These are phyloP conservation scores for Stachybotrys echinatus DNA, from an alignment of 2,329 filamentous ascomycete species.

Conservation along the genomic window DNA sequence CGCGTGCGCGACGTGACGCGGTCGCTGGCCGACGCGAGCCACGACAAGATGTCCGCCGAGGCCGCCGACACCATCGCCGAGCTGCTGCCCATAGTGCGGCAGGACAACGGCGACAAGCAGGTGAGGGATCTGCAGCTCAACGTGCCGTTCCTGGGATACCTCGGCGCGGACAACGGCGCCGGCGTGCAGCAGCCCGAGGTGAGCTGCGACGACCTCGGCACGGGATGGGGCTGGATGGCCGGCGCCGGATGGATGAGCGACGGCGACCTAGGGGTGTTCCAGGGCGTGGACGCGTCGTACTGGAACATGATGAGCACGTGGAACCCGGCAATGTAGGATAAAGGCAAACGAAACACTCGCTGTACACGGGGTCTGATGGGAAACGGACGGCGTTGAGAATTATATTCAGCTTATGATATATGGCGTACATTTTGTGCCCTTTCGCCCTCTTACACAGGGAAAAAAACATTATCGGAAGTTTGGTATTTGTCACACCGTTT, in stretches of 20 bases:
- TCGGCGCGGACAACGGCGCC: conserved; percentile 9
- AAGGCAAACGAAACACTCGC: neutral
- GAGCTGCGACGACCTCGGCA: conserved; percentile 4
- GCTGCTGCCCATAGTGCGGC: conserved; percentile 32
- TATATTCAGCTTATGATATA: no score
- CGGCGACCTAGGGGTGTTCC: conserved; percentile 14
- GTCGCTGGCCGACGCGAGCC: conserved; percentile 29
- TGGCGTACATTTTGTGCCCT: no score
- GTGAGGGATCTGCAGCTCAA: conserved; percentile 28
- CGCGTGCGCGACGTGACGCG: conserved; percentile 30
- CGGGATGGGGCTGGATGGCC: neutral
- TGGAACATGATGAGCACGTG: conserved; percentile 24
- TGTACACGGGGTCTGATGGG: neutral
- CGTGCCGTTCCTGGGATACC: conserved; percentile 36
- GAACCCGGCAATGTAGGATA: neutral
- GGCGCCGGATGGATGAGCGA: conserved; percentile 4
- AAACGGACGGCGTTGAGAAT: no score
- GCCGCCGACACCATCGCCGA: conserved; percentile 36
- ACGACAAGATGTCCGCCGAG: conserved; percentile 36
- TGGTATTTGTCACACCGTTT: no score
- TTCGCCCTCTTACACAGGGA: no score
- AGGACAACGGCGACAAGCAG: conserved; percentile 4
- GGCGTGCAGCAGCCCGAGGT: conserved; percentile 8
- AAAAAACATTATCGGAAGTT: no score
- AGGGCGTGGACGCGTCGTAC: conserved; percentile 32